Percentiles rank a stretch among this genome's conserved stretches.
Conservation (phyloP, 1,139 yeast species). For the Yamadazyma dendronema region DNA sequence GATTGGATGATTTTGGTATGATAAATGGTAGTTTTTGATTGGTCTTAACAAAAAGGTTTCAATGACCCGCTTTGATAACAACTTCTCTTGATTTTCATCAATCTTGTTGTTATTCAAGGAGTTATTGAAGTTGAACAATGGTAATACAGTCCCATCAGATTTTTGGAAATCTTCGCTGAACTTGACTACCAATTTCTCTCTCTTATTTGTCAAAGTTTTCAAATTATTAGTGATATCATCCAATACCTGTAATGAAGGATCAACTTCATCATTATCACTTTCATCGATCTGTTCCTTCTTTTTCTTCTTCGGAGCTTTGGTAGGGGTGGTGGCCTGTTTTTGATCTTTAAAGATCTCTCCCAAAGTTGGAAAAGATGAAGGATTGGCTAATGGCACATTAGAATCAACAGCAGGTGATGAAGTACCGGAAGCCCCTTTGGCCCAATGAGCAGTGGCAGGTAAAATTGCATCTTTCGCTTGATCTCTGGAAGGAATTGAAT, state of each 20-base stretch:
- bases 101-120: conserved; percentile 20
- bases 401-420: conserved; percentile 34
- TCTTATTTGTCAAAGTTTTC: conserved; percentile 29
- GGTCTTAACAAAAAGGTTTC: conserved; percentile 44
- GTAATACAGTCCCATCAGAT: conserved; percentile 25
- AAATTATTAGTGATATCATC: conserved; percentile 39
- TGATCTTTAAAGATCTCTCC: conserved; percentile 58
- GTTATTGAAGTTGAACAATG: conserved; percentile 35
- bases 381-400: conserved; percentile 43
- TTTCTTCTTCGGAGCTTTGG: conserved; percentile 29
- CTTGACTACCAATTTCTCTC: conserved; percentile 21
- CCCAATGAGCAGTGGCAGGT: conserved; percentile 64
- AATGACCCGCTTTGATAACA: conserved; percentile 41
- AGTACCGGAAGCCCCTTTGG: conserved; percentile 21
- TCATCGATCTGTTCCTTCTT: conserved; percentile 34
- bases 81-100: conserved; percentile 32
- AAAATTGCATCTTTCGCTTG: conserved; percentile 25
- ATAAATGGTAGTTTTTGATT: conserved; percentile 47
- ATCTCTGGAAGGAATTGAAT: conserved; percentile 1
- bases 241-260: conserved; percentile 33
- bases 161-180: conserved; percentile 34
- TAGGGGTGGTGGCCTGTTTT: conserved; percentile 29
- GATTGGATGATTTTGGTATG: conserved; percentile 47
- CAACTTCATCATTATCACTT: conserved; percentile 42
- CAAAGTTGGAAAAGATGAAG: conserved; percentile 70